Evolutionary conservation across 345 rosid species (phyloP), one percentile per base, ranked within the genome.

Genomic region (Lepidium aucheri): DNA sequence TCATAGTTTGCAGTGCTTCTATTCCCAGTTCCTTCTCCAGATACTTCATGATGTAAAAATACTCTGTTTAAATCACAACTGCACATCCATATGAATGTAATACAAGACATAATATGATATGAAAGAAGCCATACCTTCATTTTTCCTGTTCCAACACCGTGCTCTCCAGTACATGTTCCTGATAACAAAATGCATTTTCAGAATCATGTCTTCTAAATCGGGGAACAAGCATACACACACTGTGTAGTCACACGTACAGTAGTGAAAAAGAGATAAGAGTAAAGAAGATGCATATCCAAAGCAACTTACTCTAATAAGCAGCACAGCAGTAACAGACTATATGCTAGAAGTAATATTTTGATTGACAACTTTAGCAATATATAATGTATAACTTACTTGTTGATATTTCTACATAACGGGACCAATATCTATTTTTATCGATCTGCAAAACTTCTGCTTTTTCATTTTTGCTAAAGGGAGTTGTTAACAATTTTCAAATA

Each of bases 111-210:
- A 17, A 12, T 64, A 20, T 4, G 11, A 17, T 18, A 32, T 43
- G 7, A 13, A 2, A 20, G 1, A 56, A 39, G 34, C 33, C 47
- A 6, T 65, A 63, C 98, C 97, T 92, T 89, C 85, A 90, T 77
- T 79, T 90, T 90, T 66, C 97, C 97, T 12, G 94, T 93, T 69
- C 98, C 96, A 58, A 90, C 88, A 34, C 98, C 97, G 52, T 93
- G 97, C 76, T 93, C 98, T 53, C 97, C 97, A 1, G 94, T 86
- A 72, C 98, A 93, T 28, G 97, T 93, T 77, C 96, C 98, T 93
- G 85, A 70, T 46, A 60, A 60, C 53, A 46, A 65, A 51, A 22
- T 6, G 26, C 12, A 61, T 60, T 33, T 10, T 42, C 32, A 59
- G 36, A 55, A 28, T n/a, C 45, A 61, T 60, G 60, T 39, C 57